These are phyloP conservation scores for Leccinum truebloodii DNA, from an alignment of 768 basidiomycete species.

Conservation along the genomic window DNA sequence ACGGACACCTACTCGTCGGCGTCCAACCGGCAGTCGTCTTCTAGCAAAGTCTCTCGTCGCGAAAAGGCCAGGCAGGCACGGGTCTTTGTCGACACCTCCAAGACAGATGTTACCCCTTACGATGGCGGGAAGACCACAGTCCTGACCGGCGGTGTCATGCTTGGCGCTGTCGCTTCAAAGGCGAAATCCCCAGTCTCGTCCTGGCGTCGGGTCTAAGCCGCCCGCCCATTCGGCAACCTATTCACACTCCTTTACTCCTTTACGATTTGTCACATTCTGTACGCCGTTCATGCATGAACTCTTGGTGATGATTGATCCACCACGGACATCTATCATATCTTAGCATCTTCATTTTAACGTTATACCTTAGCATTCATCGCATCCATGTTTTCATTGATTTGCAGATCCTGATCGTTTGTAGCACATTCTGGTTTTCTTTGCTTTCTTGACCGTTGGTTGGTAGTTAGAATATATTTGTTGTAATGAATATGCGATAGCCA, in stretches of 20 bases:
- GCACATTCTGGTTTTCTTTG: conserved; percentile 26
- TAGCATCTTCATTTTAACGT: conserved; percentile 36
- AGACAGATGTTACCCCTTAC: conserved; percentile 80
- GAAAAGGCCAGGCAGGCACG: conserved; percentile 68
- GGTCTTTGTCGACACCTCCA: conserved; percentile 73
- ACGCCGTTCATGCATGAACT: conserved; percentile 28
- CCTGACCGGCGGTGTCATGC: conserved; percentile 86
- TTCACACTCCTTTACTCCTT: conserved; percentile 27
- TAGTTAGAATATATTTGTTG: conserved; percentile 31
- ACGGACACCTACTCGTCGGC: conserved; percentile 48
- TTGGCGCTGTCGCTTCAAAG: conserved; percentile 51
- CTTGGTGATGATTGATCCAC: conserved; percentile 29
- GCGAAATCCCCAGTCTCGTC: conserved; percentile 36
- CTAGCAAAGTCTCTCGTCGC: conserved; percentile 61
- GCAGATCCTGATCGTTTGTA: conserved; percentile 31
- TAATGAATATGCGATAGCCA: conserved; percentile 23
- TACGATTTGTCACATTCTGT: conserved; percentile 22
- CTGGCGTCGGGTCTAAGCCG: conserved; percentile 60
- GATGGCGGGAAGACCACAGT: conserved; percentile 89
- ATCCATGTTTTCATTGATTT: conserved; percentile 27
- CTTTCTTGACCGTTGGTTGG: conserved; percentile 25
- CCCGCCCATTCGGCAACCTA: conserved; percentile 6
- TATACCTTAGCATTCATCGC: conserved; percentile 33
- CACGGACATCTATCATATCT: conserved; percentile 31
- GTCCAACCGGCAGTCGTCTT: conserved; percentile 42